Conservation (phyloP, 2,329 filamentous ascomycete genomes). For the Colletotrichum neosansevieriae region DNA sequence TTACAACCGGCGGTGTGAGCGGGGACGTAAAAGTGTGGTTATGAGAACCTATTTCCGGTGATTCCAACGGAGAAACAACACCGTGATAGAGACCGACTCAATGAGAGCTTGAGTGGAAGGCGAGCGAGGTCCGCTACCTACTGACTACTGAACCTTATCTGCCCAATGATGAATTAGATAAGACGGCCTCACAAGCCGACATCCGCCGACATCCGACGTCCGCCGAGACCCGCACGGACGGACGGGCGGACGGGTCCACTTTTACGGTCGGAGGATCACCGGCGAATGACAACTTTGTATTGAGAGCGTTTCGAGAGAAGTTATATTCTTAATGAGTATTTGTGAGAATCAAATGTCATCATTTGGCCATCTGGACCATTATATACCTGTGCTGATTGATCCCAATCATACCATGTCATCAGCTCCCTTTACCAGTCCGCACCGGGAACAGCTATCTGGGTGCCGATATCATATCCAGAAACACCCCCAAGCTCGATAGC, state of each 20-base stretch:
- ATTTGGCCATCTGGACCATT: neutral
- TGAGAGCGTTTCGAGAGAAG: too few species aligned
- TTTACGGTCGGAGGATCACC: neutral
- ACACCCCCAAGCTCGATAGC: constrained; percentile 52
- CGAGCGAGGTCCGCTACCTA: neutral
- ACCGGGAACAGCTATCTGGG: constrained; percentile 39
- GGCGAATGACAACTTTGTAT: too few species aligned
- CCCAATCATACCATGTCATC: neutral
- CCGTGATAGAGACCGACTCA: too few species aligned
- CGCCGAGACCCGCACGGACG: neutral
- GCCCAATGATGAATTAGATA: neutral
- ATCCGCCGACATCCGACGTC: neutral
- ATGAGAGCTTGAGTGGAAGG: neutral
- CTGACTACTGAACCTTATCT: neutral
- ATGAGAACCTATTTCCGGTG: too few species aligned
- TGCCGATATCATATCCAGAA: constrained; percentile 37
- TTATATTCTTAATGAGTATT: neutral
- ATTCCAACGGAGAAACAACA: too few species aligned
- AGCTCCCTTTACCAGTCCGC: neutral
- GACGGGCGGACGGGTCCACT: neutral
- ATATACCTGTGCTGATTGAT: neutral
- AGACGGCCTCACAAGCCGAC: neutral
- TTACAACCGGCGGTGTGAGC: too few species aligned
- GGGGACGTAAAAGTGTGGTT: too few species aligned
- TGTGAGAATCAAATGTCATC: neutral